phyloP scores from a whole-genome alignment of 1,284 basidiomycete genomes.

The Porodaedalea pini region DNA sequence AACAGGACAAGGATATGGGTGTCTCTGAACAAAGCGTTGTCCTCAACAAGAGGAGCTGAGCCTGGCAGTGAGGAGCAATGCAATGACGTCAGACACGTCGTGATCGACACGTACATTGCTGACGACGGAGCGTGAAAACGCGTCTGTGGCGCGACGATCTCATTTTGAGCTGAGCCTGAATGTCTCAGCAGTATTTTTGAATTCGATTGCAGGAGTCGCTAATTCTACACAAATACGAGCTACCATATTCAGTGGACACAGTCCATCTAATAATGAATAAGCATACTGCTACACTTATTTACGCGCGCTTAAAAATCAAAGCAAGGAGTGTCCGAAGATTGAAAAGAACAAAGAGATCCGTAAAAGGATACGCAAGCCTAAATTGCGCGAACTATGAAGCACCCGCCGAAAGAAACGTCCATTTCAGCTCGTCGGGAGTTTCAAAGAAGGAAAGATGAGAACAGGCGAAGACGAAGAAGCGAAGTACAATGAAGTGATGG shows the following conservation, averaged over 20 bases:
- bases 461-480: background rate
- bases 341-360: background rate
- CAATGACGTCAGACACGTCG: too few species aligned
- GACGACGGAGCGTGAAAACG: background rate
- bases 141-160: background rate
- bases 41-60: background rate
- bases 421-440: too few species aligned
- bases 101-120: background rate
- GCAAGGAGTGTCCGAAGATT: background rate
- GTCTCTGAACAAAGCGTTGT: too few species aligned
- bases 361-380: background rate
- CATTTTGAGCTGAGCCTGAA: too few species aligned
- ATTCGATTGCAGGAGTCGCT: background rate
- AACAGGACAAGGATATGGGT: too few species aligned
- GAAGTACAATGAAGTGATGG: background rate
- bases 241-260: background rate
- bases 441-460: background rate
- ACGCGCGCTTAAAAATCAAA: background rate
- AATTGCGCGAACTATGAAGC: background rate
- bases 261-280: constrained; percentile 16
- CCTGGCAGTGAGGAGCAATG: too few species aligned
- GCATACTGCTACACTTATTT: constrained; percentile 8
- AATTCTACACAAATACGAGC: background rate
- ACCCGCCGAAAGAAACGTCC: background rate
- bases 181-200: too few species aligned